Evolutionary conservation across 1,139 yeast genomes (phyloP).

Genomic region (Diutina scorzettiae): DNA sequence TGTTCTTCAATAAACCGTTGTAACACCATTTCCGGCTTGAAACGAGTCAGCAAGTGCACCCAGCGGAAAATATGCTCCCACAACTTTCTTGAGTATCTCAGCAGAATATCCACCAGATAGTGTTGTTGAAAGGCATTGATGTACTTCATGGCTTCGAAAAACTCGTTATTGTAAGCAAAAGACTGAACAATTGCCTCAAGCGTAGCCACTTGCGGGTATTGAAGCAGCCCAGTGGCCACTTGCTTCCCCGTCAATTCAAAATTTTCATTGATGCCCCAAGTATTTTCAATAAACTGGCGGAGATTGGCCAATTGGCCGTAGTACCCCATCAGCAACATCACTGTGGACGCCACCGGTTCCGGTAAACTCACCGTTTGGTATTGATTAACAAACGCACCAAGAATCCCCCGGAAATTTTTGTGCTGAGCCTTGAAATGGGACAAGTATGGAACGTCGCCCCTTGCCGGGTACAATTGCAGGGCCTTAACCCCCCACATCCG

Average conservation of each 20-base stretch:
- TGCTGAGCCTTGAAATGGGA: neutral
- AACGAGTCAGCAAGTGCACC: conserved; percentile 5
- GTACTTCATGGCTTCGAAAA: conserved; percentile 3
- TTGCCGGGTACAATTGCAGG: neutral
- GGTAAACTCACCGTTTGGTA: neutral
- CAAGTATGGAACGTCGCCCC: neutral
- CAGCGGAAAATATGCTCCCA: conserved; percentile 1
- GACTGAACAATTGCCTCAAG: neutral
- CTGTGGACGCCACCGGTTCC: neutral
- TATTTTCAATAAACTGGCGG: neutral
- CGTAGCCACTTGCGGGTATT: neutral
- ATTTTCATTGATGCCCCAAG: conserved; percentile 2
- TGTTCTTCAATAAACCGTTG: neutral
- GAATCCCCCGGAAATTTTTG: neutral
- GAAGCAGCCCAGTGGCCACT: neutral
- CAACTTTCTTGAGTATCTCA: neutral
- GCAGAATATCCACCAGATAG: neutral
- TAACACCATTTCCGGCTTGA: neutral
- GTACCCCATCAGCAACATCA: conserved; percentile 3
- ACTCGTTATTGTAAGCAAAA: neutral
- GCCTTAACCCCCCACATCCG: neutral
- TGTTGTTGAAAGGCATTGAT: conserved; percentile 1
- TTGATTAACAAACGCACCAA: neutral
- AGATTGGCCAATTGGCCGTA: neutral
- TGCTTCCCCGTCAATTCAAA: neutral